Evolutionary conservation across 805 yeast genomes (phyloP).

Genomic region (Ogataea trehaloabstinens): DNA sequence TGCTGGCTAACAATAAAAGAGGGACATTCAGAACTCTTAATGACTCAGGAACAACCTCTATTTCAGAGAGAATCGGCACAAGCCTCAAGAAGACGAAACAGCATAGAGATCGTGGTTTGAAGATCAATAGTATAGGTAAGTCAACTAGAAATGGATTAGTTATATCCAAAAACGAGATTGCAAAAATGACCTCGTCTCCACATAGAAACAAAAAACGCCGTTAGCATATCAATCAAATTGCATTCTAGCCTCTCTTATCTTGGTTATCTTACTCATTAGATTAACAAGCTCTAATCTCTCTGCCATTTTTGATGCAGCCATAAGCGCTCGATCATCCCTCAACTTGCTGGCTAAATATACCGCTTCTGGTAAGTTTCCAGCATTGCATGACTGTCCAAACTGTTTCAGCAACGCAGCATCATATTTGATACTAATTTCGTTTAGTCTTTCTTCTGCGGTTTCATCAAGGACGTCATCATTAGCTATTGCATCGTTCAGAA

Average conservation of each 20-base stretch:
- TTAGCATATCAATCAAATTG: constrained; percentile 22
- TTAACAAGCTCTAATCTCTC: constrained; percentile 59
- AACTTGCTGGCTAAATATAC: constrained; percentile 65
- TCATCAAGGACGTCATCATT: constrained; percentile 36
- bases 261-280: constrained; percentile 53
- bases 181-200: constrained; percentile 34
- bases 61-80: constrained; percentile 52
- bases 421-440: constrained; percentile 51
- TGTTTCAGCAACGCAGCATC: constrained; percentile 79
- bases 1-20: constrained; percentile 68
- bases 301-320: constrained; percentile 83
- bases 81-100: constrained; percentile 38
- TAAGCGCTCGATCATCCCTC: constrained; percentile 73
- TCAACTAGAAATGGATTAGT: constrained; percentile 77
- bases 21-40: constrained; percentile 60
- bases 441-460: constrained; percentile 46
- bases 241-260: constrained; percentile 51
- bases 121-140: constrained; percentile 72
- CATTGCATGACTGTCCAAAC: constrained; percentile 71
- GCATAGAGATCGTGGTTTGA: constrained; percentile 72
- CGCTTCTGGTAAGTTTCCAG: constrained; percentile 63
- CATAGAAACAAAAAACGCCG: constrained; percentile 12
- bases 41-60: constrained; percentile 52
- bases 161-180: constrained; percentile 66
- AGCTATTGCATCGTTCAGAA: constrained; percentile 56